Percentiles rank a stretch among this genome's conserved stretches.
phyloP scores from a whole-genome alignment of 345 rosid genomes.

The Eucalyptus microcorys region DNA sequence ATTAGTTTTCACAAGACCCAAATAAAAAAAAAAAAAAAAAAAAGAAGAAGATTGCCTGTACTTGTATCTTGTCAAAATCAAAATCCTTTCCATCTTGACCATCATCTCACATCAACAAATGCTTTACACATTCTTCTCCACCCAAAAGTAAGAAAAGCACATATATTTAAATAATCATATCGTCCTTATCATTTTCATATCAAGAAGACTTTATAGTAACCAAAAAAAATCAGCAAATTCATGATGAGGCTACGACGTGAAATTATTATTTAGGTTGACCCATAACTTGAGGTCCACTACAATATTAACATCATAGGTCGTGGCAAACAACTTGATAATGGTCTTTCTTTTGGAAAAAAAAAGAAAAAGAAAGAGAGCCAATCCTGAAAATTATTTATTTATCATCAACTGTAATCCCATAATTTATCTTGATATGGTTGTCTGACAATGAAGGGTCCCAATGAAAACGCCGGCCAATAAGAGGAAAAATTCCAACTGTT shows the following conservation, averaged over 20 bases:
- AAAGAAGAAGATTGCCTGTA: background rate
- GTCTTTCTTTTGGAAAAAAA: background rate
- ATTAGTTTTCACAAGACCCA: background rate
- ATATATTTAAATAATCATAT: background rate
- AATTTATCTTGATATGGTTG: background rate
- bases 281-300: background rate
- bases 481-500: background rate
- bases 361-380: background rate
- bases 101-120: background rate
- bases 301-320: background rate
- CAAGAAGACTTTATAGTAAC: background rate
- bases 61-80: background rate
- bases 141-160: background rate
- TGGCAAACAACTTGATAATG: background rate
- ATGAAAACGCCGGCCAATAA: background rate
- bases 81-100: background rate
- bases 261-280: background rate
- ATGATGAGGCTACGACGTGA: background rate
- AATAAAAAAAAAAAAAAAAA: fast-evolving
- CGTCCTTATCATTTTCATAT: background rate
- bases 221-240: background rate
- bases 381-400: background rate
- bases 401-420: background rate
- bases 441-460: background rate
- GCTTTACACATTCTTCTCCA: background rate